Conservation (phyloP, 73 alveolate species). For the Tetrahymena borealis region DNA sequence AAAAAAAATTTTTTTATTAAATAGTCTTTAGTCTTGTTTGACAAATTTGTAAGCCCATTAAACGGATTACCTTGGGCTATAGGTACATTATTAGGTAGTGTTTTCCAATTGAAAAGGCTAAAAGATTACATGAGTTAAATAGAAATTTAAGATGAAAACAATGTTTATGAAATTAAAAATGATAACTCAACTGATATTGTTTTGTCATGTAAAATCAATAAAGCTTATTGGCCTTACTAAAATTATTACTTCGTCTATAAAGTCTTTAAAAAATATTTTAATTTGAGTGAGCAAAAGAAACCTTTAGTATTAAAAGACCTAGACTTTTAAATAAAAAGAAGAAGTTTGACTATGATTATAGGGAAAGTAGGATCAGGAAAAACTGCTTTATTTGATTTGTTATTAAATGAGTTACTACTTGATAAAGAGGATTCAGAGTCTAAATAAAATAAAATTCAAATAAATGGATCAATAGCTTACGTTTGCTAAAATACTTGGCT, state of each 20-base stretch:
- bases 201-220: not conserved
- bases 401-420: not conserved
- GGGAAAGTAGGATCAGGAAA: not conserved
- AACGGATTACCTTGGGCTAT: not conserved
- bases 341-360: not conserved
- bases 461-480: not conserved
- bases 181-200: not conserved
- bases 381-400: not conserved
- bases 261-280: not conserved
- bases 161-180: not conserved
- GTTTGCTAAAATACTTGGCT: not conserved
- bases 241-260: not conserved
- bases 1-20: not conserved
- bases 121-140: not conserved
- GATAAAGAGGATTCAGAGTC: not conserved
- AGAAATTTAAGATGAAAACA: not conserved
- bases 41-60: not conserved
- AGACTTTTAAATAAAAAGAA: not conserved
- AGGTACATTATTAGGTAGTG: not conserved
- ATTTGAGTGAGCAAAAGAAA: not conserved
- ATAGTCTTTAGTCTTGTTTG: not conserved
- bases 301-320: not conserved
- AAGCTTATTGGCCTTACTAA: not conserved
- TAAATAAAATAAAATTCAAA: not conserved
- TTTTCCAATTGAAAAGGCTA: not conserved